Evolutionary conservation across 1,284 basidiomycete species (phyloP), one percentile per base, ranked within the genome.

Genomic region (Coriolopsis trogii): DNA sequence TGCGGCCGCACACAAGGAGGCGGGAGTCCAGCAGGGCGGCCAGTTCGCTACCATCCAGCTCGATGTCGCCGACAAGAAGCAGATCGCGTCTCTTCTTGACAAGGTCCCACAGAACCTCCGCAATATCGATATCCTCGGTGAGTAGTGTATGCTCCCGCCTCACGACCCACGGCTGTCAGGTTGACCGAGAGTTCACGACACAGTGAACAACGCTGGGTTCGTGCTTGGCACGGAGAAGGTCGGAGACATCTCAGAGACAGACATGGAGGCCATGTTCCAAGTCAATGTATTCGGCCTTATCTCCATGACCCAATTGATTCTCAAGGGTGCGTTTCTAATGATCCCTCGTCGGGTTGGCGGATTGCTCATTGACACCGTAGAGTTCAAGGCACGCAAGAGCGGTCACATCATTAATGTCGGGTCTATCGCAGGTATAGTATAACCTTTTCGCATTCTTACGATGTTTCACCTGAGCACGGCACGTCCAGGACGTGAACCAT

Each of bases 391-490:
- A 56, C 88, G 85, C 64, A 84, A 91, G 61, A 73, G 85, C 0
- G 97, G 97, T 0, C 95, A 98, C 73, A 78, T 99, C 61, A 97
- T 99, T 74, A 96, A 97, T 72, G 77, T 99, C 52, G 95, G 97
- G 5, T 95, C 93, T 12, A 85, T 99, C 52, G 95, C 95, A 20
- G 94, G 96, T 47, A 8, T n/a, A 16, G 42, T 31, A 3, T n/a
- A 3, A 6, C 31, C 36, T 24, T 12, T 28, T 23, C 28, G n/a
- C 3, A n/a, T 15, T 28, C n/a, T 6, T 21, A 3, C 2, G 3
- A n/a, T 20, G 5, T 28, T 8, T 15, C 9, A 7, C 10, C 31
- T 39, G 16, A 36, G 24, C 4, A 23, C 10, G 9, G 8, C 12
- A 7, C 10, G 9, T 7, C 3, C 93, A 37, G 94, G 96, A 34